Conservation (phyloP, 2,329 filamentous ascomycete species). For the Aspergillus uvarum region DNA sequence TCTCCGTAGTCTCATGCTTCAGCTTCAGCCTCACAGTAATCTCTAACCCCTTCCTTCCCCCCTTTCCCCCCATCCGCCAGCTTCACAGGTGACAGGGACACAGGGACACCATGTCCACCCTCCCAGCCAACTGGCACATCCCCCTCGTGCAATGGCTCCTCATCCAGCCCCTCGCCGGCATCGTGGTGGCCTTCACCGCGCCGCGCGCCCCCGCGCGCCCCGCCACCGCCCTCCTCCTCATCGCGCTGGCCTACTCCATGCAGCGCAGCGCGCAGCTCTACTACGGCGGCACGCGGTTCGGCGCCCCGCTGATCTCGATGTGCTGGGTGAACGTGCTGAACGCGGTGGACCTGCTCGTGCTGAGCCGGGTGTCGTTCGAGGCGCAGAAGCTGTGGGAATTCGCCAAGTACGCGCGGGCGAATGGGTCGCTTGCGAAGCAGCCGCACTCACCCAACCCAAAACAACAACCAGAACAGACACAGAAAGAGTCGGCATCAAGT, state of each 20-base stretch:
- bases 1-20: background rate
- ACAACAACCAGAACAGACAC: background rate
- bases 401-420: background rate
- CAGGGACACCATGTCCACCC: background rate
- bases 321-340: constrained; percentile 26
- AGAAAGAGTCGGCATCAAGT: no score
- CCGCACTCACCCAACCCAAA: background rate
- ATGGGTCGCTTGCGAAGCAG: background rate
- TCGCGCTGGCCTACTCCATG: constrained; percentile 14
- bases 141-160: constrained; percentile 15
- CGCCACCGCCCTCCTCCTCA: constrained; percentile 5
- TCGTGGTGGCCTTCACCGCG: constrained; percentile 12
- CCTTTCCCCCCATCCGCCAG: no score
- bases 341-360: constrained; percentile 19
- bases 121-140: background rate
- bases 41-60: background rate
- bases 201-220: constrained; percentile 9
- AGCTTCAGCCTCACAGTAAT: background rate
- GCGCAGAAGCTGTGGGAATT: constrained; percentile 15
- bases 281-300: constrained; percentile 7
- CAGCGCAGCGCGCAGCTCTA: constrained; percentile 6
- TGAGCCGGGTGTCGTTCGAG: constrained; percentile 18
- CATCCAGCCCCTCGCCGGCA: constrained; percentile 17
- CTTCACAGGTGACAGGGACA: background rate
- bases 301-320: constrained; percentile 19